Percentiles rank a stretch among this genome's conserved stretches.
These are phyloP conservation scores for Alternaria brassicae DNA, from an alignment of 2,329 filamentous ascomycete species.

Conservation along the genomic window DNA sequence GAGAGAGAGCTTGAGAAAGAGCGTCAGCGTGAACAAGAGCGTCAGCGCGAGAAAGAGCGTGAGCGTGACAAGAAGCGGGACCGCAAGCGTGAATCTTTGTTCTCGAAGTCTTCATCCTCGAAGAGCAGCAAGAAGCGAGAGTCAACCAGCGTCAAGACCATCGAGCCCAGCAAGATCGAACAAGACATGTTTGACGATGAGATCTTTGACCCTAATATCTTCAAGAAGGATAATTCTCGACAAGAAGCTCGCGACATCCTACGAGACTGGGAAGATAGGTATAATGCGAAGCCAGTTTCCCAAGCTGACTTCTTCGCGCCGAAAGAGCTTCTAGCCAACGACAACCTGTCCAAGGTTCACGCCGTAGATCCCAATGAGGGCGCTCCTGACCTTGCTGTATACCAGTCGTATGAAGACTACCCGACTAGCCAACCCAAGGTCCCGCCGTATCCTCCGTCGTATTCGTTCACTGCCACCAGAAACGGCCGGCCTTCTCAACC, in stretches of 20 bases:
- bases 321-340: slow-evolving; percentile 51
- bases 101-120: slow-evolving; percentile 11
- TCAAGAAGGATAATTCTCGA: slow-evolving; percentile 45
- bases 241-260: slow-evolving; percentile 52
- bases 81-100: slow-evolving; percentile 19
- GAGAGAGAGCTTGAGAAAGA: slow-evolving; percentile 17
- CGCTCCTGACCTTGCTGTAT: slow-evolving; percentile 53
- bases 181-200: slow-evolving; percentile 54
- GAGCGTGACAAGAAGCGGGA: slow-evolving; percentile 19
- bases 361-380: slow-evolving; percentile 54
- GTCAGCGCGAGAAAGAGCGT: slow-evolving; percentile 18
- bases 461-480: slow-evolving; percentile 51
- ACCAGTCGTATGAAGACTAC: slow-evolving; percentile 51
- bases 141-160: slow-evolving; percentile 43
- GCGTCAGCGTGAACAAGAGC: slow-evolving; percentile 17
- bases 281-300: slow-evolving; percentile 48
- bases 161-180: slow-evolving; percentile 45
- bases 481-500: slow-evolving; percentile 45
- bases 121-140: slow-evolving; percentile 31
- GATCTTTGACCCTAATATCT: slow-evolving; percentile 56
- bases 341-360: slow-evolving; percentile 45
- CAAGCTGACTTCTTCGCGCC: slow-evolving; percentile 59
- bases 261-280: slow-evolving; percentile 53
- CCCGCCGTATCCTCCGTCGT: slow-evolving; percentile 49
- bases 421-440: slow-evolving; percentile 32